These are phyloP conservation scores for Carnegiea gigantea DNA, from an alignment of 179 eudicot genomes.

Conservation along the genomic window DNA sequence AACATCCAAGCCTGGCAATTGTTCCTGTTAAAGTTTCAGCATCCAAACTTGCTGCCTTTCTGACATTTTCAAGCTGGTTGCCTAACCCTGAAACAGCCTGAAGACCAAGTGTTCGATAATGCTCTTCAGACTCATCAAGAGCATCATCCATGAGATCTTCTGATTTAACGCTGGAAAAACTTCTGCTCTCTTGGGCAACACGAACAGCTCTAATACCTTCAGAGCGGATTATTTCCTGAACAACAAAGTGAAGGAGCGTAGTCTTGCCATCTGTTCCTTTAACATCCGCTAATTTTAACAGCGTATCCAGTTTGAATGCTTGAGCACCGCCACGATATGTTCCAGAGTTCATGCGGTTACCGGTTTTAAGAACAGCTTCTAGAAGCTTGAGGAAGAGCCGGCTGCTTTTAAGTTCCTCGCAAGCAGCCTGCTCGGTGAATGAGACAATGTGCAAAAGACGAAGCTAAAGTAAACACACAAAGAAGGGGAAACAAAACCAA, in stretches of 20 bases:
- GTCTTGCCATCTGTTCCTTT: constrained; percentile 85
- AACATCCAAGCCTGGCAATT: constrained; percentile 53
- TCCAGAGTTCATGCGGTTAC: constrained; percentile 87
- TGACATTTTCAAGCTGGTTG: constrained; percentile 62
- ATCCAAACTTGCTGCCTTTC: constrained; percentile 67
- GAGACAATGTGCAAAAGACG: constrained; percentile 7
- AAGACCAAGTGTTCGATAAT: constrained; percentile 65
- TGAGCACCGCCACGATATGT: constrained; percentile 94
- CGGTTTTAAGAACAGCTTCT: constrained; percentile 89
- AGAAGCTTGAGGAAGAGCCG: constrained; percentile 78
- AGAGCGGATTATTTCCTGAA: constrained; percentile 80
- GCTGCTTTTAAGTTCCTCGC: constrained; percentile 64
- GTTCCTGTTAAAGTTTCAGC: constrained; percentile 59
- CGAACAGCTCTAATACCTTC: constrained; percentile 79
- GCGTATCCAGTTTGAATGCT: constrained; percentile 85
- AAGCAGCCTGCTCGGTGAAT: constrained; percentile 57
- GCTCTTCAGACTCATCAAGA: constrained; percentile 56
- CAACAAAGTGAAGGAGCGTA: constrained; percentile 84
- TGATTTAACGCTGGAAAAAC: constrained; percentile 52
- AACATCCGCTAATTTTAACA: constrained; percentile 75
- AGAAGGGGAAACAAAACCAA: background rate
- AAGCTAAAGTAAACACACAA: background rate
- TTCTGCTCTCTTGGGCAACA: constrained; percentile 43
- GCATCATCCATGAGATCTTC: constrained; percentile 57
- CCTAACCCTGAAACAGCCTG: constrained; percentile 64